phyloP scores from a whole-genome alignment of 2,329 filamentous ascomycete genomes.

The Arachnomyces sp. region DNA sequence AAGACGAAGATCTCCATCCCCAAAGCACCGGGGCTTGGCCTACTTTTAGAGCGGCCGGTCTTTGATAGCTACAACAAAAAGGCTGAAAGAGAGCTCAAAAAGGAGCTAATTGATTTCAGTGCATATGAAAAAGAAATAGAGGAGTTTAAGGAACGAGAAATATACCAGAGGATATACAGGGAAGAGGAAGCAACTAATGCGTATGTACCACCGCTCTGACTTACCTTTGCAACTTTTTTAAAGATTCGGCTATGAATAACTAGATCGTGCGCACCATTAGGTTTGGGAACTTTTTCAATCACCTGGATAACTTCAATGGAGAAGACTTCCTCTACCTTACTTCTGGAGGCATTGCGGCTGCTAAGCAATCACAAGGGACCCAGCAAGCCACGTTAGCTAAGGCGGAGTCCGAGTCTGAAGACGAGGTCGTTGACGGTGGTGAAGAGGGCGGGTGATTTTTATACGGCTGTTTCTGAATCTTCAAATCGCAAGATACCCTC shows the following conservation, averaged over 20 bases:
- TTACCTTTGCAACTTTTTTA: conserved; percentile 1
- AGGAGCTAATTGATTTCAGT: conserved; percentile 67
- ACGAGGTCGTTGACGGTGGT: conserved; percentile 13
- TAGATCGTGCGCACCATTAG: conserved; percentile 30
- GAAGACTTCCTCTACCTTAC: conserved; percentile 70
- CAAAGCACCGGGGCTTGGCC: conserved; percentile 81
- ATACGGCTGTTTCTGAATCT: not conserved
- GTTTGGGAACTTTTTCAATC: conserved; percentile 71
- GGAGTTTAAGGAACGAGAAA: conserved; percentile 84
- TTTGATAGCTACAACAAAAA: conserved; percentile 83
- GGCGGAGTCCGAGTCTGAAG: conserved; percentile 18
- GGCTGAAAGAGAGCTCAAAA: conserved; percentile 55
- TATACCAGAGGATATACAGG: conserved; percentile 84
- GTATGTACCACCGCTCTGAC: conserved; percentile 47
- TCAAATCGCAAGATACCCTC: not conserved
- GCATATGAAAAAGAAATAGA: conserved; percentile 71
- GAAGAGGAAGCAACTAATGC: conserved; percentile 82
- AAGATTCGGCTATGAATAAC: conserved; percentile 1
- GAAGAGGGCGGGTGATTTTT: conserved; percentile 16
- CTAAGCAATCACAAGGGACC: conserved; percentile 28
- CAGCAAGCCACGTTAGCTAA: conserved; percentile 26
- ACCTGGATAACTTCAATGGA: conserved; percentile 66
- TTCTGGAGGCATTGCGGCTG: conserved; percentile 58
- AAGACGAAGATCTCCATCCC: conserved; percentile 73
- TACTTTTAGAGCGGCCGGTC: conserved; percentile 82